Percentiles rank a stretch among this genome's conserved stretches.
Conservation (phyloP, 2,329 filamentous ascomycete species). For the Neonectria coccinea region DNA sequence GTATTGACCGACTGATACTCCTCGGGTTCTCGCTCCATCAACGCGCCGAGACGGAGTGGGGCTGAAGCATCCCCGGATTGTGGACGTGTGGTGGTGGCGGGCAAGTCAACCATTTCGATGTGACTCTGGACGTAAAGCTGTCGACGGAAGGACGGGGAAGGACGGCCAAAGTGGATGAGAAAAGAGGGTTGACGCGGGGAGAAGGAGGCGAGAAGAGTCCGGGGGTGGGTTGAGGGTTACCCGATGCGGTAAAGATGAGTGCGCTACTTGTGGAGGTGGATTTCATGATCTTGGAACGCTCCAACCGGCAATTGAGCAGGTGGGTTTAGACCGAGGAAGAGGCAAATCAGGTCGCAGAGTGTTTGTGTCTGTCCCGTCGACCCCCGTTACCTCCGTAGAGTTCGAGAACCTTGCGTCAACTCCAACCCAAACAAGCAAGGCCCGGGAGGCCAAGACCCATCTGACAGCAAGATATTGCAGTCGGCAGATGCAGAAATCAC, state of each 20-base stretch:
- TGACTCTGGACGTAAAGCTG: neutral
- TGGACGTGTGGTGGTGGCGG: neutral
- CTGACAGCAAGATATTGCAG: neutral
- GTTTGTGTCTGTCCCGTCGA: neutral
- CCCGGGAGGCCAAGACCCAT: neutral
- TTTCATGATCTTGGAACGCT: neutral
- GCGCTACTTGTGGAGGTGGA: constrained; percentile 1
- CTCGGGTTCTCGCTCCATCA: neutral
- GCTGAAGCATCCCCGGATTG: neutral
- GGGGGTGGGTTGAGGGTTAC: constrained; percentile 1
- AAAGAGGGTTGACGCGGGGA: constrained; percentile 19
- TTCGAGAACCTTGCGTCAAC: neutral
- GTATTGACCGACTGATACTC: neutral
- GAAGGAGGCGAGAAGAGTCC: constrained; percentile 13
- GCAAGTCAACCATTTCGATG: constrained; percentile 2
- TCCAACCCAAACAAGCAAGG: neutral
- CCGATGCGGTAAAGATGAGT: neutral
- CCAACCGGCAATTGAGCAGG: neutral
- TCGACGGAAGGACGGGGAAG: constrained; percentile 13
- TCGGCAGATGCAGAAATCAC: neutral
- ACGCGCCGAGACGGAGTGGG: constrained; percentile 1
- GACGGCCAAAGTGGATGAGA: constrained; percentile 7
- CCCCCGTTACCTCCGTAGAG: neutral
- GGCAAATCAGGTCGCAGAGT: neutral
- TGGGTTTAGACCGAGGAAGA: neutral